A percentile compares a stretch with the other conserved stretches of the same genome.
phyloP scores from a whole-genome alignment of 23 red algal species.

The Gracilaria vermiculophylla region DNA sequence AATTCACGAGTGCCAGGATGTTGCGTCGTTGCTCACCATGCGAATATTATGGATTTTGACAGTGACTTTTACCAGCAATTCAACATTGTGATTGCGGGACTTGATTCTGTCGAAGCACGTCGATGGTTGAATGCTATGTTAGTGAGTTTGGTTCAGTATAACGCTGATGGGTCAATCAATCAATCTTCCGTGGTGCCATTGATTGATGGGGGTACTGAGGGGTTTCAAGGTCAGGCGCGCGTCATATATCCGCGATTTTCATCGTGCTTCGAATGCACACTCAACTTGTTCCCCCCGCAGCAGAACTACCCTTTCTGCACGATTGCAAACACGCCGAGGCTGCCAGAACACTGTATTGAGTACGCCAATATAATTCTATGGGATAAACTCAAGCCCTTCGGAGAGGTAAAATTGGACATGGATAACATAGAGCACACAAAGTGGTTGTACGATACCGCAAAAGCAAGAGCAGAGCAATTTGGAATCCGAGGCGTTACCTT shows the following conservation, averaged over 20 bases:
- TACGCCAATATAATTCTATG: conserved; percentile 87
- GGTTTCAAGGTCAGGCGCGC: conserved; percentile 88
- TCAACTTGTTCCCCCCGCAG: conserved; percentile 73
- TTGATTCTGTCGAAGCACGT: conserved; percentile 93
- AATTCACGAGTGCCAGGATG: conserved; percentile 60
- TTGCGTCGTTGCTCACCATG: conserved; percentile 63
- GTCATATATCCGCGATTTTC: conserved; percentile 80
- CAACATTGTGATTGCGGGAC: conserved; percentile 85
- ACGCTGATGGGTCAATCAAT: conserved; percentile 45
- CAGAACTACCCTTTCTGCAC: conserved; percentile 85
- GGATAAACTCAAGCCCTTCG: conserved; percentile 73
- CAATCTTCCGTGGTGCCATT: conserved; percentile 73
- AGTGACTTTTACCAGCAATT: conserved; percentile 85
- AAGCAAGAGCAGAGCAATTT: conserved; percentile 80
- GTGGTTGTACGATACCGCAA: conserved; percentile 79
- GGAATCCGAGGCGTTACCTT: conserved; percentile 85
- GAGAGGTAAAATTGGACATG: conserved; percentile 68
- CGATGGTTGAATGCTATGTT: conserved; percentile 93
- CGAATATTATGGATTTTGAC: conserved; percentile 66
- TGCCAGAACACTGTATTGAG: conserved; percentile 96
- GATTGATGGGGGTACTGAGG: conserved; percentile 96
- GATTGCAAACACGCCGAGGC: conserved; percentile 86
- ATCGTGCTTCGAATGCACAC: conserved; percentile 93
- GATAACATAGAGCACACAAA: conserved; percentile 86
- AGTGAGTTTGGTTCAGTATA: conserved; percentile 59